Evolutionary conservation across 768 basidiomycete species (phyloP).

Genomic region (Psilocybe tampanensis): DNA sequence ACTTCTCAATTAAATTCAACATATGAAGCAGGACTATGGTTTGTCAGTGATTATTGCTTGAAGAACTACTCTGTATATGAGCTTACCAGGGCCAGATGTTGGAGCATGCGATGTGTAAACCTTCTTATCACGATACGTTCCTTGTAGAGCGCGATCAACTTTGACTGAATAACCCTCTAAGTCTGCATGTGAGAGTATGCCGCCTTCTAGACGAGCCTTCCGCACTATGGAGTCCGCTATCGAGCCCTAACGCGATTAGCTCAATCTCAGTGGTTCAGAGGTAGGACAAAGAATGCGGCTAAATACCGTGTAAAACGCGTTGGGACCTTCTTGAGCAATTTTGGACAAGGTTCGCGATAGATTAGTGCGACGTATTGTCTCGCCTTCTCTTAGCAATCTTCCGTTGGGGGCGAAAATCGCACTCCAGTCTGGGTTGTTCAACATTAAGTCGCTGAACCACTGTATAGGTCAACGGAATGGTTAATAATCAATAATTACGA

Average conservation of each 20-base stretch:
- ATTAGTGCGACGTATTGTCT: conserved; percentile 70
- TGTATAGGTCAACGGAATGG: conserved; percentile 12
- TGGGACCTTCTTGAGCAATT: conserved; percentile 77
- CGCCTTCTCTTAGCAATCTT: conserved; percentile 69
- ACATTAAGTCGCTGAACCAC: conserved; percentile 58
- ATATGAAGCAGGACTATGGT: conserved; percentile 77
- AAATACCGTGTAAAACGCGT: conserved; percentile 77
- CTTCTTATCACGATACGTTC: conserved; percentile 74
- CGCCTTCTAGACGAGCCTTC: conserved; percentile 73
- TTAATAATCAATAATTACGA: neutral
- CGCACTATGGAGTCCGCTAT: conserved; percentile 80
- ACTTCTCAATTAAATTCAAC: conserved; percentile 89
- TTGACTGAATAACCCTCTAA: conserved; percentile 69
- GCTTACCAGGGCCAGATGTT: conserved; percentile 72
- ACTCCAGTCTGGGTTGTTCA: conserved; percentile 72
- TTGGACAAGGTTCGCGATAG: conserved; percentile 74
- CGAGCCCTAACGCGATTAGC: conserved; percentile 51
- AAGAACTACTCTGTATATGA: neutral
- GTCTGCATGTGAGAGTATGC: conserved; percentile 79
- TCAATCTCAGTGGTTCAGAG: conserved; percentile 13
- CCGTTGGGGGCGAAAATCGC: conserved; percentile 84
- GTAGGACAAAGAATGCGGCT: neutral
- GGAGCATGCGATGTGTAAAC: conserved; percentile 88
- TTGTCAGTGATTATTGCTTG: neutral
- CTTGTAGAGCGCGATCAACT: conserved; percentile 72